Percentiles rank a stretch among this genome's conserved stretches.
Evolutionary conservation across 257 asterid genomes (phyloP).

Genomic region (Nicotiana obtusifolia): DNA sequence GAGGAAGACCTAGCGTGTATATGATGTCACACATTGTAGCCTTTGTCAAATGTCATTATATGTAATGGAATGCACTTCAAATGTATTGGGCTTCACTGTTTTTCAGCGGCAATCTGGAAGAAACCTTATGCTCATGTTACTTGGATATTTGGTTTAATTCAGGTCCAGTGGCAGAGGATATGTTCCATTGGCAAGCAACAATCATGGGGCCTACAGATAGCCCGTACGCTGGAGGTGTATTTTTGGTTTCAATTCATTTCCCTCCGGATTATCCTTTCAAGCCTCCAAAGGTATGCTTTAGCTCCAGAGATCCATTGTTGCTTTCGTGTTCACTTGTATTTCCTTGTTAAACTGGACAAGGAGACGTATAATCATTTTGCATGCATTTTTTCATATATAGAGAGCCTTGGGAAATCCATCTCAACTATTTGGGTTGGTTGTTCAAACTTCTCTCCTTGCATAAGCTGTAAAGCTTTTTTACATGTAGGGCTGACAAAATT

Average conservation of each 20-base stretch:
- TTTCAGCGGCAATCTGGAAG: neutral
- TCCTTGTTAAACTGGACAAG: neutral
- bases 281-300: conserved; percentile 38
- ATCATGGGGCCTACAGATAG: conserved; percentile 47
- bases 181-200: conserved; percentile 50
- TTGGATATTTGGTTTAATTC: neutral
- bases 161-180: conserved; percentile 42
- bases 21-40: neutral
- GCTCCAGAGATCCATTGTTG: neutral
- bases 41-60: neutral
- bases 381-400: neutral
- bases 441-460: neutral
- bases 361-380: neutral
- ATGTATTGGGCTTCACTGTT: neutral
- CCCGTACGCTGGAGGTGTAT: conserved; percentile 44
- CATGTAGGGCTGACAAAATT: neutral
- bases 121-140: neutral
- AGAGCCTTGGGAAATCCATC: neutral
- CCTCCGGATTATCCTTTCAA: conserved; percentile 44
- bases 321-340: neutral
- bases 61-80: neutral
- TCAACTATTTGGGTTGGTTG: neutral
- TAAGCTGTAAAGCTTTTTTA: neutral
- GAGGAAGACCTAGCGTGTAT: neutral
- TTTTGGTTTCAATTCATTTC: conserved; percentile 43